These are phyloP conservation scores for Mycena chlorophos DNA, from an alignment of 768 basidiomycete genomes.

Conservation along the genomic window DNA sequence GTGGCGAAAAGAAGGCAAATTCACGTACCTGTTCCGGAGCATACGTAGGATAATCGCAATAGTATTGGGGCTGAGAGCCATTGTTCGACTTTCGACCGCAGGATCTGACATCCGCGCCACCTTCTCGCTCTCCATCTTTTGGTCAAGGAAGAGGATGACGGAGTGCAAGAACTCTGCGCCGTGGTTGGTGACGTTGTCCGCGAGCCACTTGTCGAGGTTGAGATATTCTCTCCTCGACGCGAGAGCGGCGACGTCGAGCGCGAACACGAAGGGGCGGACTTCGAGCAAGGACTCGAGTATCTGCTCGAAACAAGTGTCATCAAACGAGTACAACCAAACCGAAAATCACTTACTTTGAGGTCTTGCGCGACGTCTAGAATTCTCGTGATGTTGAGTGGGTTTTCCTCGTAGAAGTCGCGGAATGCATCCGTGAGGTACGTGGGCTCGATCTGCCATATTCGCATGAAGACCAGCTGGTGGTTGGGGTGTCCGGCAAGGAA, in stretches of 20 bases:
- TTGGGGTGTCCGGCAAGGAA: constrained; percentile 92
- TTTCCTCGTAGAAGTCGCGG: constrained; percentile 89
- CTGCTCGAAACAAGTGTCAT: constrained; percentile 36
- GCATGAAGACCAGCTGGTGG: constrained; percentile 95
- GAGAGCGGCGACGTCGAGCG: constrained; percentile 90
- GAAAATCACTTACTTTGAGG: constrained; percentile 63
- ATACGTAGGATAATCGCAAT: constrained; percentile 91
- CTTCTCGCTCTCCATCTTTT: constrained; percentile 93
- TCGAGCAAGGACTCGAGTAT: constrained; percentile 92
- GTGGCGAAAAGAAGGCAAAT: neutral
- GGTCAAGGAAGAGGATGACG: constrained; percentile 83
- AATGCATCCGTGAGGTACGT: constrained; percentile 85
- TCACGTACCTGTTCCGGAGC: constrained; percentile 75
- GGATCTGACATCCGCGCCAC: constrained; percentile 73
- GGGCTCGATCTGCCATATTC: constrained; percentile 90
- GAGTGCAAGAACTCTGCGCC: constrained; percentile 86
- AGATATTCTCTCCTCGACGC: constrained; percentile 92
- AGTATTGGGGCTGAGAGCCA: constrained; percentile 84
- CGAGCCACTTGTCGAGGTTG: constrained; percentile 96
- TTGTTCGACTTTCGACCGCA: constrained; percentile 73
- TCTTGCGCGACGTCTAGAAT: constrained; percentile 96
- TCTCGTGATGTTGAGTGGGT: constrained; percentile 88
- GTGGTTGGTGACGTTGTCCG: constrained; percentile 79
- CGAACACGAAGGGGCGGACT: constrained; percentile 84
- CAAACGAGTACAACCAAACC: neutral